Percentiles rank a stretch among this genome's conserved stretches.
These are phyloP conservation scores for Pythium guiyangense DNA, from an alignment of 352 stramenopile species.

Conservation along the genomic window DNA sequence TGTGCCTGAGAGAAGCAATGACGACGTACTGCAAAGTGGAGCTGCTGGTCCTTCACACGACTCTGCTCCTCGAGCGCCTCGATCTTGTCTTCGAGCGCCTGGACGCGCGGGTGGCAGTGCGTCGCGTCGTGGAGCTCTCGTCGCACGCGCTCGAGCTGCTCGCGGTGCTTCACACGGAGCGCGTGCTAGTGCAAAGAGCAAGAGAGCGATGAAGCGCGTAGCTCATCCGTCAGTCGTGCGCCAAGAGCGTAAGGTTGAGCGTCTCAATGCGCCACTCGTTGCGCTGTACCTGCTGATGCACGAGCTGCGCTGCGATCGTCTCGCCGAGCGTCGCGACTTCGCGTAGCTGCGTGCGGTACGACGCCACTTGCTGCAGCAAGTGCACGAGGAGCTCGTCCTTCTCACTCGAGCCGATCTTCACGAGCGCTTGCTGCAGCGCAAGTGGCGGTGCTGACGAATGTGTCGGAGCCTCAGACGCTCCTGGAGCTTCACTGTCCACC, in stretches of 20 bases:
- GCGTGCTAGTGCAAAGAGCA: conserved; percentile 31
- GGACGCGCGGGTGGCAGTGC: conserved; percentile 47
- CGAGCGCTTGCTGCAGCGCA: conserved; percentile 17
- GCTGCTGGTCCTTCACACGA: conserved; percentile 50
- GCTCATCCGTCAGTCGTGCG: too few species aligned
- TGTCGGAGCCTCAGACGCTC: not conserved
- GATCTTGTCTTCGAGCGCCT: conserved; percentile 34
- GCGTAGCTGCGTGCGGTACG: conserved; percentile 32
- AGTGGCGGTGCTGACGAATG: not conserved
- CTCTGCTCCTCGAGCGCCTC: conserved; percentile 31
- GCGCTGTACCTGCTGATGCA: conserved; percentile 52
- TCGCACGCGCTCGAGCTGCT: conserved; percentile 35
- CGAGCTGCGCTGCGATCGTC: conserved; percentile 57
- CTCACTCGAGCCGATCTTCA: conserved; percentile 48
- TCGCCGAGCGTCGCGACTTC: conserved; percentile 56
- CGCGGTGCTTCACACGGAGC: conserved; percentile 38
- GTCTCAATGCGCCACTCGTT: not conserved
- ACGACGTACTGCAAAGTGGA: conserved; percentile 45
- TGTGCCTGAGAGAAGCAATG: not conserved
- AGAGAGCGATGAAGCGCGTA: not conserved
- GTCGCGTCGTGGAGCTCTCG: conserved; percentile 38
- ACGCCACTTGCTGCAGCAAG: conserved; percentile 36
- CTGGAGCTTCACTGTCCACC: not conserved
- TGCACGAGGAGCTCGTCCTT: conserved; percentile 54
- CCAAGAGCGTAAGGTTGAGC: not conserved